Base-by-base conservation (phyloP, 352 stramenopile species). In the Globisporangium rhizosaccharum region DNA sequence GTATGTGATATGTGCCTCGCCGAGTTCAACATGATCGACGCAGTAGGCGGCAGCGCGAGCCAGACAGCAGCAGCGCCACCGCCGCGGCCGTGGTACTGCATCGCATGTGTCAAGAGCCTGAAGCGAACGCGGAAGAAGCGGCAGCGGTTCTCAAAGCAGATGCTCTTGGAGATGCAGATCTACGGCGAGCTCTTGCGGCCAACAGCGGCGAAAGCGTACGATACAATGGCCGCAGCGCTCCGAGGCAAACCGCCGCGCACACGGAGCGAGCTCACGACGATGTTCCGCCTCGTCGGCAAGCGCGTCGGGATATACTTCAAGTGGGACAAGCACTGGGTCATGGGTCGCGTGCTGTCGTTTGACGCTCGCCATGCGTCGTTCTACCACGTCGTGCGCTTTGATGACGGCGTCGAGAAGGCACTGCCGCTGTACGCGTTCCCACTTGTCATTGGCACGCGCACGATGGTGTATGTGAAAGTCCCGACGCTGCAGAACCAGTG, bases 141-240 rank as follows among this genome's bases (percentile, higher is more conserved):
- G 44, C 79, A 87, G 54, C 77, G 83, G 0, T 88, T 92, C 28
- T 91, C 82, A 2, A 91, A 90, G 65, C 85, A 92, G 62, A 91
- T 94, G 82, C 68, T 92, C 51, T 61, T 90, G 37, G 85, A 92
- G 36, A 91, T 94, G 76, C 81, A 92, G 64, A 49, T 90, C 8
- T 89, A 90, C 53, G 81, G 85, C 15, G 71, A 73, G 20, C 63
- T 91, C 26, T 62, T 94, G 36, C 79, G 82, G 2, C 66, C 72
- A 0, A 89, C 81, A 11, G 72, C 82, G n/a, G 82, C 75, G 0
- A 92, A 88, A 65, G 68, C 82, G 18, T 65, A 77, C 18, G 75
- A 91, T 61, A 25, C 73, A 2, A 61, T 86, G 23, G 62, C 72
- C 28, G 63, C 65, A 8, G 71, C 71, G 10, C 47, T 83, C 30